Percentiles rank a stretch among this genome's conserved stretches.
Conservation (phyloP, 495 filamentous ascomycete genomes). For the Penicillium desertorum region DNA sequence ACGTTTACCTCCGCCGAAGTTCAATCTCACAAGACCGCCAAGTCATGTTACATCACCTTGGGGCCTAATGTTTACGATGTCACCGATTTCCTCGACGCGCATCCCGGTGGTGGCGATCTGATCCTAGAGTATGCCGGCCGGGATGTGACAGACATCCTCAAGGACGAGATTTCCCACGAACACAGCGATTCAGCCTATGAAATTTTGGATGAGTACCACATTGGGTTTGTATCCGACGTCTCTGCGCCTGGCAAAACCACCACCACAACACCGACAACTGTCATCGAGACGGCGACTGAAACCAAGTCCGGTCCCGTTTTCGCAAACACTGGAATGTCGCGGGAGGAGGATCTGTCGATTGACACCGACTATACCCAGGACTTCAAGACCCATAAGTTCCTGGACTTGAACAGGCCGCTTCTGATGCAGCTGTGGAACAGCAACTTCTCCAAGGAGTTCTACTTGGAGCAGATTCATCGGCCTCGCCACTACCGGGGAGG, state of each 20-base stretch:
- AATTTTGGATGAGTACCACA: conserved; percentile 77
- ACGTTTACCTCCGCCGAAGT: conserved; percentile 78
- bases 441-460: conserved; percentile 89
- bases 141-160: conserved; percentile 80
- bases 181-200: conserved; percentile 94
- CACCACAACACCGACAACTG: conserved; percentile 11
- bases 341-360: conserved; percentile 78
- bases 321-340: conserved; percentile 79
- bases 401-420: conserved; percentile 84
- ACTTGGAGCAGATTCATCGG: conserved; percentile 92
- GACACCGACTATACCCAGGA: conserved; percentile 76
- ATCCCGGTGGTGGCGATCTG: conserved; percentile 87
- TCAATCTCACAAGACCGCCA: conserved; percentile 69
- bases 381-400: conserved; percentile 85
- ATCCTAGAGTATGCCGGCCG: conserved; percentile 88
- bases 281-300: conserved; percentile 23
- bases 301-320: conserved; percentile 56
- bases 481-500: conserved; percentile 94
- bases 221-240: conserved; percentile 67
- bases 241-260: conserved; percentile 26
- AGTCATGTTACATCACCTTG: conserved; percentile 92
- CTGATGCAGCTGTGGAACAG: conserved; percentile 86
- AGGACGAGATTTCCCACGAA: conserved; percentile 76
- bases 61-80: conserved; percentile 93
- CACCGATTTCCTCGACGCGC: conserved; percentile 80